Base-by-base conservation (phyloP, 345 rosid species). In the Sonneratia alba region DNA sequence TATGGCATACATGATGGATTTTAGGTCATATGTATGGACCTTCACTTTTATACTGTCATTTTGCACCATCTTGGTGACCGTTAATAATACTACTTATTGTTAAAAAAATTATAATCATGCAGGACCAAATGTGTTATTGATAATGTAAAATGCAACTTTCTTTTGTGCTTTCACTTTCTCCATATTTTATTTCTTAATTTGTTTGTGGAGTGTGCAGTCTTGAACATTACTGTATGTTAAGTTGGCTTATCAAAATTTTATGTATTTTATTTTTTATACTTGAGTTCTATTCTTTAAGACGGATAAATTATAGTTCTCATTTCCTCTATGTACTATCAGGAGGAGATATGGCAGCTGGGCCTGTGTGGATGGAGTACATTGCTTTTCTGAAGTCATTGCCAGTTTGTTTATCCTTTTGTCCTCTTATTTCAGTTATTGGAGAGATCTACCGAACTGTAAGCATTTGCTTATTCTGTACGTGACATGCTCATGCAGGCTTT, bases 281-380 rank as follows among this genome's bases (percentile, higher is more conserved):
- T 51, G 34, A 38, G 7, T 70, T 70, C 16, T 3, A 12, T 36
- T 55, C 8, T 53, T 70, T 34, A 40, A 40, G 48, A 18, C 22
- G 32, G 27, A 13, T 37, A 67, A 16, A n/a, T 10, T 38, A 9
- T 15, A 68, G 4, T 15, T 45, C 56, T 68, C 36, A 21, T 66
- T 66, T 77, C 67, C 70, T 85, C 70, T 68, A 16, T 86, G 65
- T 77, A 74, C 73, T 82, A 55, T 66, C 87, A 94, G 98, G 98
- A 76, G 78, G 88, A 16, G 99, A 95, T 79, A 85, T 90, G 65
- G 90, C 91, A 85, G 84, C 97, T 69, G 97, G 99, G 57, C 97
- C 97, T 27, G 77, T 91, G 71, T 95, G 99, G 99, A 81, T 87
- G 70, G 99, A 95, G 80, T 91, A 88, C 86, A 87, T 91, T 68